phyloP scores from a whole-genome alignment of 108 stramenopile species.

The Discostella pseudostelligera region DNA sequence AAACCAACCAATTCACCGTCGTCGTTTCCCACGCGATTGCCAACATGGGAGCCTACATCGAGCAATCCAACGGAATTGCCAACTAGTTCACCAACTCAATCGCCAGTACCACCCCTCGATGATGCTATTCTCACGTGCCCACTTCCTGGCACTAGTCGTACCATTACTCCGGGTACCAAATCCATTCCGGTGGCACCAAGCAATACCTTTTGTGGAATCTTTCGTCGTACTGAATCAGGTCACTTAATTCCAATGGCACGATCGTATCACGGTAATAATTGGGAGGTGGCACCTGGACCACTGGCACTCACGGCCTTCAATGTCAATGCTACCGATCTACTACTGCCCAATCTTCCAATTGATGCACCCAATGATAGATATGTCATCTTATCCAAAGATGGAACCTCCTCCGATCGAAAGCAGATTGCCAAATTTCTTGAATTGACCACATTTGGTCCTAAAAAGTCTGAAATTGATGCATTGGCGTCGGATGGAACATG shows the following conservation, averaged over 20 bases:
- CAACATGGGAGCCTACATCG: too few species aligned
- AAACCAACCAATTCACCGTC: too few species aligned
- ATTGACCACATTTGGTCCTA: constrained; percentile 58
- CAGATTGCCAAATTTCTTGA: constrained; percentile 59
- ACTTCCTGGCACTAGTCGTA: neutral
- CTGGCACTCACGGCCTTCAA: constrained; percentile 11
- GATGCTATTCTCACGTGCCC: constrained; percentile 8
- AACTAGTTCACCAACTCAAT: too few species aligned
- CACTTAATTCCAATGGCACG: constrained; percentile 58
- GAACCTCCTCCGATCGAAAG: constrained; percentile 9
- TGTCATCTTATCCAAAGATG: constrained; percentile 26
- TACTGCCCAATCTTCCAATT: constrained; percentile 7
- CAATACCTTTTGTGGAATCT: constrained; percentile 35
- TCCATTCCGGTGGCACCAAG: neutral
- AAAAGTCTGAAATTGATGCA: constrained; percentile 29
- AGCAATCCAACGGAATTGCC: too few species aligned
- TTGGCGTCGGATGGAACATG: constrained; percentile 30
- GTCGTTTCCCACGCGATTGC: too few species aligned
- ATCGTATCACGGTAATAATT: constrained; percentile 61
- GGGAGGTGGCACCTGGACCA: constrained; percentile 58
- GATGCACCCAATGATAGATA: constrained; percentile 11
- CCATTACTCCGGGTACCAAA: constrained; percentile 4
- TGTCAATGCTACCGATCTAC: constrained; percentile 3
- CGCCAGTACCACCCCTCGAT: too few species aligned
- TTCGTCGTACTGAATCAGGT: constrained; percentile 7